These are phyloP conservation scores for Didymella lethalis DNA, from an alignment of 2,329 filamentous ascomycete species.

Conservation along the genomic window DNA sequence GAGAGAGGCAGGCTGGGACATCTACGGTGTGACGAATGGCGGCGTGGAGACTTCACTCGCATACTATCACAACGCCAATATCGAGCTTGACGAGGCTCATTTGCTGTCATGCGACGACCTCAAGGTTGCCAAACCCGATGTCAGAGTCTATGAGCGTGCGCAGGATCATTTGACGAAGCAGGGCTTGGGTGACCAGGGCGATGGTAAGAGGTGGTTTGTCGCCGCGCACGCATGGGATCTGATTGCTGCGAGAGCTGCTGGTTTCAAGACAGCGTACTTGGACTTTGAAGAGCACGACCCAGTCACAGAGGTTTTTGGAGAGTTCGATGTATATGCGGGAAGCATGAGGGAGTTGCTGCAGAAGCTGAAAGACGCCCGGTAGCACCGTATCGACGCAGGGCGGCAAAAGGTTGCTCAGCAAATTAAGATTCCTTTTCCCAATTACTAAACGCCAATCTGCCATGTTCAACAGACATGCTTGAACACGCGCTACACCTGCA, in stretches of 20 bases:
- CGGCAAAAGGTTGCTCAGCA: not conserved
- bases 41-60: constrained; percentile 26
- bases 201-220: constrained; percentile 37
- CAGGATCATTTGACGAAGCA: constrained; percentile 24
- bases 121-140: constrained; percentile 34
- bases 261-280: constrained; percentile 38
- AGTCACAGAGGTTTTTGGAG: constrained; percentile 33
- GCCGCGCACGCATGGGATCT: constrained; percentile 40
- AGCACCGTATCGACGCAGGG: not conserved
- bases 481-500: not conserved
- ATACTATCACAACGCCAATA: constrained; percentile 29
- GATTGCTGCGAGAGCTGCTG: constrained; percentile 30
- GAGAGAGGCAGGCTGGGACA: constrained; percentile 30
- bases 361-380: constrained; percentile 27
- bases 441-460: not conserved
- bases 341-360: constrained; percentile 33
- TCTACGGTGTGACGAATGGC: constrained; percentile 38
- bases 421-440: not conserved
- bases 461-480: not conserved
- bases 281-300: constrained; percentile 38
- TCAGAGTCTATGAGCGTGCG: constrained; percentile 33
- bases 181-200: constrained; percentile 11
- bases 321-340: constrained; percentile 37
- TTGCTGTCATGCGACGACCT: constrained; percentile 35
- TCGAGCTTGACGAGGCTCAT: constrained; percentile 30